A percentile compares a stretch with the other conserved stretches of the same genome.
phyloP scores from a whole-genome alignment of 2,329 filamentous ascomycete genomes.

The Fusarium solani-melongenae region DNA sequence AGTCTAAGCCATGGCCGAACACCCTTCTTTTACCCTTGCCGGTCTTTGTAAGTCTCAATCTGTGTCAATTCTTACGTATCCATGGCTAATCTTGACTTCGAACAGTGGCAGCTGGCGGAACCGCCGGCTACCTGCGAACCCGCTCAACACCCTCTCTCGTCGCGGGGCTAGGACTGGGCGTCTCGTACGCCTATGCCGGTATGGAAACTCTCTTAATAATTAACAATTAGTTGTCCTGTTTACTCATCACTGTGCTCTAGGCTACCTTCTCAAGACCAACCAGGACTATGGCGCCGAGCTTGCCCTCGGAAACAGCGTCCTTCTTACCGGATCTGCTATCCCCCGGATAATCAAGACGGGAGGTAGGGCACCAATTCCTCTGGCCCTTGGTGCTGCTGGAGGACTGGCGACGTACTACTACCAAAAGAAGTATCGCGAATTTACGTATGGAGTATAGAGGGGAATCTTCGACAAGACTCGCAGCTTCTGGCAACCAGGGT shows the following conservation, averaged over 20 bases:
- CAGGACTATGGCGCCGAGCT: constrained; percentile 56
- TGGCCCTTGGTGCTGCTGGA: constrained; percentile 49
- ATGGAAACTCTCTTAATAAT: neutral
- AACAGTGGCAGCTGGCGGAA: constrained; percentile 41
- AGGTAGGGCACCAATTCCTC: constrained; percentile 50
- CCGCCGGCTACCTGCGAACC: constrained; percentile 39
- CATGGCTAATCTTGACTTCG: neutral
- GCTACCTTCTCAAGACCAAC: constrained; percentile 55
- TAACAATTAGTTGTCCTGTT: too few relatives aligned
- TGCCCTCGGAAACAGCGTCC: constrained; percentile 53
- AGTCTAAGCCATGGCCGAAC: constrained; percentile 49
- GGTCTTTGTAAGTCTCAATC: constrained; percentile 47
- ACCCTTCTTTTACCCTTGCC: constrained; percentile 55
- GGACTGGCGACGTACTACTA: constrained; percentile 54
- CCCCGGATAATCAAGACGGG: constrained; percentile 53
- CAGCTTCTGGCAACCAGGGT: neutral
- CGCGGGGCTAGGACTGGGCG: constrained; percentile 39
- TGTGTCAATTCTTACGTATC: accelerated
- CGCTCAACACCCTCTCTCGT: constrained; percentile 42
- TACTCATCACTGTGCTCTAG: constrained; percentile 31
- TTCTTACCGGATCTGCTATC: constrained; percentile 51
- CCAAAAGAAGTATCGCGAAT: constrained; percentile 55
- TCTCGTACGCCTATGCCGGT: constrained; percentile 43
- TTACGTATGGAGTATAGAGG: constrained; percentile 51
- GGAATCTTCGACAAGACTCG: neutral